Evolutionary conservation across 108 stramenopile genomes (phyloP).

Genomic region (Chaetoceros tenuissimus): DNA sequence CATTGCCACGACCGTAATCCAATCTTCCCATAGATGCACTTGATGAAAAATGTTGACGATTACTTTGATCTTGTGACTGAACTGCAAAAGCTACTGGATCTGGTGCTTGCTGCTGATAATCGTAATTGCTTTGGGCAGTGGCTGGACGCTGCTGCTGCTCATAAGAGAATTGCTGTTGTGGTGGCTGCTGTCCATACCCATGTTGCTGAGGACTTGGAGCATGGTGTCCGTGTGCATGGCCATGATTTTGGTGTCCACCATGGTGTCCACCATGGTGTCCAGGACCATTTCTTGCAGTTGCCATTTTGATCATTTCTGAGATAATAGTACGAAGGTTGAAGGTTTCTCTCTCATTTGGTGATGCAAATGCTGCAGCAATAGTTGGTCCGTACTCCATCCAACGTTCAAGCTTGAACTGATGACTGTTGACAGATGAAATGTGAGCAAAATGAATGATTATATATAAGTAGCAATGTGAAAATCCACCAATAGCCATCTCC

Average conservation of each 20-base stretch:
- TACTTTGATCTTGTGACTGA: not conserved
- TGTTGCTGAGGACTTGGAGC: too few species aligned
- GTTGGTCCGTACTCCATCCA: slow-evolving; percentile 92
- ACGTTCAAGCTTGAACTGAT: slow-evolving; percentile 86
- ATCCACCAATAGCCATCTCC: not conserved
- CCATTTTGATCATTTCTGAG: slow-evolving; percentile 62
- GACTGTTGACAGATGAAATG: slow-evolving; percentile 9
- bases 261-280: not conserved
- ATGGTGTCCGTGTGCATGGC: too few species aligned
- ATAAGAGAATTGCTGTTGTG: too few species aligned
- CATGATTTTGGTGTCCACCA: too few species aligned
- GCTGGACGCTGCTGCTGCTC: not conserved
- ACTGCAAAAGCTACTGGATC: not conserved
- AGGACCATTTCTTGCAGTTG: not conserved
- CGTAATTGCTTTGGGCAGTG: not conserved
- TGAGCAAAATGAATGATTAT: not conserved
- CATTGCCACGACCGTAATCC: not conserved
- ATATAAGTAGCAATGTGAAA: not conserved
- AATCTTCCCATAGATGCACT: not conserved
- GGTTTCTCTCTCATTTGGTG: slow-evolving; percentile 67
- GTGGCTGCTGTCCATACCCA: too few species aligned
- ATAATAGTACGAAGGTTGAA: slow-evolving; percentile 60
- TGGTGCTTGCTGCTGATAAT: not conserved
- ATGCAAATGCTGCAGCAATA: slow-evolving; percentile 87
- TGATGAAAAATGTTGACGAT: not conserved